phyloP scores from a whole-genome alignment of 768 basidiomycete genomes.

The Suillus decipiens region DNA sequence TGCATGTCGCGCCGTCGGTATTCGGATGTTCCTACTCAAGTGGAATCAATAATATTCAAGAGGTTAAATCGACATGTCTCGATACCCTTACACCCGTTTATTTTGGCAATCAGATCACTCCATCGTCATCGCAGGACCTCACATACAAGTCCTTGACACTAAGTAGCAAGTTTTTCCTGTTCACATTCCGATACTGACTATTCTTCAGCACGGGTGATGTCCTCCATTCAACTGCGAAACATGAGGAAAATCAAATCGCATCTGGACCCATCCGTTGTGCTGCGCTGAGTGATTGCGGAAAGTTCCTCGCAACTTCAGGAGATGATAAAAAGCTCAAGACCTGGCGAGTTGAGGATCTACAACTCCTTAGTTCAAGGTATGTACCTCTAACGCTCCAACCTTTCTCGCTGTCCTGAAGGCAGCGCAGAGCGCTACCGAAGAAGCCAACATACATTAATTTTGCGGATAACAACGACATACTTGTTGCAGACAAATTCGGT shows the following conservation, averaged over 20 bases:
- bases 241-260: slow-evolving; percentile 33
- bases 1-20: background rate
- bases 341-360: slow-evolving; percentile 62
- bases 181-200: slow-evolving; percentile 12
- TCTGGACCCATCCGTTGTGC: slow-evolving; percentile 63
- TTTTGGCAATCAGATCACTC: slow-evolving; percentile 38
- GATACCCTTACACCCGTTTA: slow-evolving; percentile 52
- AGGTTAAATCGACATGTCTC: slow-evolving; percentile 31
- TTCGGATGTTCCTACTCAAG: background rate
- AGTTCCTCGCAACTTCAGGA: slow-evolving; percentile 59
- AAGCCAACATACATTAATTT: slow-evolving; percentile 73
- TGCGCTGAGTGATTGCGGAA: slow-evolving; percentile 45
- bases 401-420: slow-evolving; percentile 7
- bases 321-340: slow-evolving; percentile 85
- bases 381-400: slow-evolving; percentile 13
- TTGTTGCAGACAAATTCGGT: slow-evolving; percentile 93
- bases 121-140: slow-evolving; percentile 57
- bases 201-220: slow-evolving; percentile 53
- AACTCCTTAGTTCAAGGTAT: slow-evolving; percentile 64
- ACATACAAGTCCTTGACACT: slow-evolving; percentile 60
- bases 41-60: background rate
- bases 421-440: slow-evolving; percentile 75
- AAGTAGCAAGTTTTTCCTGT: slow-evolving; percentile 40
- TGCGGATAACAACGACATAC: slow-evolving; percentile 61
- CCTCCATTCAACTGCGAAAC: slow-evolving; percentile 43